Base-by-base conservation (phyloP, 208 protist genomes). In the Leishmania arabica region DNA sequence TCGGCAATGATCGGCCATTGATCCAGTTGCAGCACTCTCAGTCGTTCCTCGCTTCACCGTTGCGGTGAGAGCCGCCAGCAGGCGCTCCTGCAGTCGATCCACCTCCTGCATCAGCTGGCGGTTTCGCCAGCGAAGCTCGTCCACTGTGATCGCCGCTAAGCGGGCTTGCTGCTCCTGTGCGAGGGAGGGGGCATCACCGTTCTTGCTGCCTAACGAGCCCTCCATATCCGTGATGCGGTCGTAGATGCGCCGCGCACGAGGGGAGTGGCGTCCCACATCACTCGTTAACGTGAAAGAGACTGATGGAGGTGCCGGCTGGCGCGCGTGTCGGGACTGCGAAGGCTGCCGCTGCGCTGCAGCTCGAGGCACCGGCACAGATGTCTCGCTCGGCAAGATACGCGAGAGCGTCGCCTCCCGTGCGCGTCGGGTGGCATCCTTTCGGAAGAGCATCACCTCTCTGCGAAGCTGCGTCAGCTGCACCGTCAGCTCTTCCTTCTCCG, bases 121-220 rank as follows among this genome's bases (percentile, higher is more conserved):
- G 77, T 93, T 96, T 24, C 86, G 86, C 70, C 83, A 86, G n/a
- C 86, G 86, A 34, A 96, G 83, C 72, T 91, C 88, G 49, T 89
- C 88, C 72, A 96, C 66, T 40, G 83, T 77, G 75, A 86, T 86
- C 42, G 80, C 73, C 24, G 79, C 80, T 24, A 89, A 64, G 2
- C 81, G 78, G 34, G 1, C 24, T 42, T 73, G 65, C 51, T 78
- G 58, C 27, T 78, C 37, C 56, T 53, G 40, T 53, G 56, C 40
- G 42, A 37, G 56, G 24, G 40, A 60, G 56, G 58, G 34, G 58
- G 7, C 27, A 31, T 31, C 47, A 34, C 24, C 37, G 54, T 56
- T n/a, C 31, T 42, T 64, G 53, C 19, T 42, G 17, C 2, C 40
- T 47, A 27, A 17, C 9, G 47, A 53, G n/a, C 27, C 42, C 27